Evolutionary conservation across 768 basidiomycete genomes (phyloP), one percentile per base, ranked within the genome.

Genomic region (Lyophyllum shimeji): DNA sequence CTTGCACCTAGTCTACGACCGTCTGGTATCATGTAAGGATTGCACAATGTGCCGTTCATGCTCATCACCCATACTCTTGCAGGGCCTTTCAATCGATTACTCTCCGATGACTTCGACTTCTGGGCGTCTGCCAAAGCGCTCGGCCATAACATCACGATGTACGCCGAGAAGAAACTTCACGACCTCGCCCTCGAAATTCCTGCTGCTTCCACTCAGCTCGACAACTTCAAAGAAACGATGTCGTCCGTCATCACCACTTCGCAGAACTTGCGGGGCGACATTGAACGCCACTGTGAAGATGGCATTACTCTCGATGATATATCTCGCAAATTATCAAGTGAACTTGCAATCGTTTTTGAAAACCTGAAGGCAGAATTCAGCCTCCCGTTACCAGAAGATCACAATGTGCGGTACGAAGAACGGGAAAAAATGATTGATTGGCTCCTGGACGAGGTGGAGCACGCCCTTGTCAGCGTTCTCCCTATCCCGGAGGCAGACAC

Each of bases 361-460:
- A 47, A 48, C 3, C 52, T 75, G 21, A 53, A 69, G 31, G 62
- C 61, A 2, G 69, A 72, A 46, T 71, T 78, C 49, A 63, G 69
- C 2, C 55, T 68, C 1, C 69, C 73, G 3, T 54, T 59, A 20
- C 62, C 59, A 11, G 66, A 61, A 34, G 62, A 71, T 29, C 34
- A 69, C 27, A 69, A 71, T 7, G 67, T 70, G 4, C 52, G 62
- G 12, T 71, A 74, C 50, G 65, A 61, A 31, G 52, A 66, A 24
- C 64, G 72, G 2, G 58, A 53, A 17, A 52, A 9, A 5, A 62
- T 63, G 27, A 60, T 74, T 3, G 24, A 13, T 4, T 39, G 23
- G 11, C 59, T 61, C 5, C 57, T 78, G 29, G 57, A 61, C 11
- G 61, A 65, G 55, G 43, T 56, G 65, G 70, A 71, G 43, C 60